Base-by-base conservation (phyloP, 2,329 filamentous ascomycete genomes). In the Calonectria hongkongensis region DNA sequence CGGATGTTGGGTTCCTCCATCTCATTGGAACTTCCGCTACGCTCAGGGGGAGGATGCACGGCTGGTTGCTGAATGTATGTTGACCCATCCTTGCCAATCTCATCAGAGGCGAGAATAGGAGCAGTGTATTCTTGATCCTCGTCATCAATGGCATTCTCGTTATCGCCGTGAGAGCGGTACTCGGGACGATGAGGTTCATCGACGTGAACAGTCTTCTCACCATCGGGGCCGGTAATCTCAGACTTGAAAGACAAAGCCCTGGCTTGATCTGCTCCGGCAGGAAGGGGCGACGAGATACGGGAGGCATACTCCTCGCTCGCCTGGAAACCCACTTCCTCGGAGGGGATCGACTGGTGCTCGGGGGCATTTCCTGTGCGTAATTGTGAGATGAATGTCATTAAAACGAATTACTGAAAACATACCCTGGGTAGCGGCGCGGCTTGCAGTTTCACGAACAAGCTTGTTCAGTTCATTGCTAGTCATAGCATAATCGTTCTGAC, bases 401-500 rank as follows among this genome's bases (percentile, higher is more conserved):
- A 70, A 69, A 51, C 10, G 64, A 4, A 45, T 7, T 39, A 15
- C 2, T 8, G 8, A 4, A 41, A 45, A 81, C 85, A 86, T 88
- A 89, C 88, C 88, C 79, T 88, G 83, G 78, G 87, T 87, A 79
- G 84, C 83, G 68, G 88, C 88, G 77, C 86, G 88, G 78, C 84
- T 89, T 68, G 88, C 90, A 45, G 93, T 95, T 50, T 94, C 90
- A 75, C 92, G 91, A 70, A 98, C 95, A 77, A 98, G 93, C 85
- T 94, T 95, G 85, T 98, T 98, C 78, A 98, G 86, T 81, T 98
- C 94, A 50, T 95, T 94, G 79, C 94, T 96, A 84, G 94, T 97
- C 91, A 98, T 90, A 69, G 95, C 94, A 86, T 94, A 97, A 81
- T 97, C 94, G 74, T 87, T 87, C 74, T 88, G 87, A 70, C 90